Conservation (phyloP, 140 eudicot species). For the Oenanthe javanica region DNA sequence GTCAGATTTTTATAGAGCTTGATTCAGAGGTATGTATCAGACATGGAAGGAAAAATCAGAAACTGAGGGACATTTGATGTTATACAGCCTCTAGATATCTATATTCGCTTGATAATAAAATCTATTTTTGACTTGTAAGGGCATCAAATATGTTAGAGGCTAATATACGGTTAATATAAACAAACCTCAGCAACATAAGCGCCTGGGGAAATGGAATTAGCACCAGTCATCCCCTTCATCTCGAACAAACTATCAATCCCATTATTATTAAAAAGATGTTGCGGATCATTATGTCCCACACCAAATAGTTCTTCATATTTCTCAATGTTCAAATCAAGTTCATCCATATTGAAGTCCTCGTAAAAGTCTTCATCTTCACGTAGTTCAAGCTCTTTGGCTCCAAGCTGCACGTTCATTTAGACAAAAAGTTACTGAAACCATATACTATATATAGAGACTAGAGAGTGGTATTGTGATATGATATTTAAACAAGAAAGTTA, state of each 20-base stretch:
- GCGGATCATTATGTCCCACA: conserved; percentile 40
- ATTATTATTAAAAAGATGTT: conserved; percentile 48
- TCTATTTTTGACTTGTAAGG: background rate
- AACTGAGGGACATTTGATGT: background rate
- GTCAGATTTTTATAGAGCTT: background rate
- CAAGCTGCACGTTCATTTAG: conserved; percentile 23
- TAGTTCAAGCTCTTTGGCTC: conserved; percentile 29
- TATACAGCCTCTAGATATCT: background rate
- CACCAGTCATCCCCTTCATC: conserved; percentile 19
- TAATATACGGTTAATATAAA: background rate
- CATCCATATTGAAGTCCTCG: conserved; percentile 55
- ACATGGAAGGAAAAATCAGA: background rate
- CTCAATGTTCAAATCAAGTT: conserved; percentile 54
- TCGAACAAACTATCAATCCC: conserved; percentile 60
- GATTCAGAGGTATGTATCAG: background rate
- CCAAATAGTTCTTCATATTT: conserved; percentile 65
- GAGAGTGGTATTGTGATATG: background rate
- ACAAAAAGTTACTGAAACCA: background rate
- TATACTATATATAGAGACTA: background rate
- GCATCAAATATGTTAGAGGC: background rate
- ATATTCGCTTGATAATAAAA: background rate
- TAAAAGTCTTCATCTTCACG: conserved; percentile 32
- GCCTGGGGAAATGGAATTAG: conserved; percentile 25
- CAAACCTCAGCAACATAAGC: conserved; percentile 36
- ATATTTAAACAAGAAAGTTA: background rate